Evolutionary conservation across 2,329 filamentous ascomycete genomes (phyloP).

Genomic region (Penicillium hordei): DNA sequence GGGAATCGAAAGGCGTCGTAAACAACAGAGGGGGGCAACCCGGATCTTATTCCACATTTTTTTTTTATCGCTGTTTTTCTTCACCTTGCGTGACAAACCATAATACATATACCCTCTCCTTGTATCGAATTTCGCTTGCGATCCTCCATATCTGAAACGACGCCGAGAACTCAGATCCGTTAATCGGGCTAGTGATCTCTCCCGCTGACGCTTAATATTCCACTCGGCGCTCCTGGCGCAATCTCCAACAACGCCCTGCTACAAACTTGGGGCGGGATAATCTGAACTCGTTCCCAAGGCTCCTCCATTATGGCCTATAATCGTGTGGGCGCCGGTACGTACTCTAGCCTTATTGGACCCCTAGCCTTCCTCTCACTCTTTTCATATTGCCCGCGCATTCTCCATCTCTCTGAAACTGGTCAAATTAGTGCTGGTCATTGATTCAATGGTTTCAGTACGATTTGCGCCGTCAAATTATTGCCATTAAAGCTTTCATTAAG

Average conservation of each 20-base stretch:
- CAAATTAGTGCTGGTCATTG: slow-evolving; percentile 8
- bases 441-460: background rate
- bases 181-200: slow-evolving; percentile 16
- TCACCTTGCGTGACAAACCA: slow-evolving; percentile 12
- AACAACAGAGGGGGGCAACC: slow-evolving; percentile 20
- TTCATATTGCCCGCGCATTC: background rate
- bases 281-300: slow-evolving; percentile 22
- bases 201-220: slow-evolving; percentile 15
- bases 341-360: slow-evolving; percentile 5
- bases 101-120: background rate
- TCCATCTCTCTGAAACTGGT: background rate
- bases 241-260: slow-evolving; percentile 25
- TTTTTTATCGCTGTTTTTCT: background rate
- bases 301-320: slow-evolving; percentile 61
- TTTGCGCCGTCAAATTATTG: background rate
- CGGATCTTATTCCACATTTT: slow-evolving; percentile 10
- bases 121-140: slow-evolving; percentile 10
- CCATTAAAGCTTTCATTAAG: background rate
- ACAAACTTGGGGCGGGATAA: slow-evolving; percentile 27
- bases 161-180: slow-evolving; percentile 21
- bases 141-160: slow-evolving; percentile 22
- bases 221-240: slow-evolving; percentile 30
- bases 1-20: slow-evolving; percentile 24
- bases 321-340: slow-evolving; percentile 63
- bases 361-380: slow-evolving; percentile 13